phyloP scores from a whole-genome alignment of 2,329 filamentous ascomycete genomes.

The Xylariaceae sp. region DNA sequence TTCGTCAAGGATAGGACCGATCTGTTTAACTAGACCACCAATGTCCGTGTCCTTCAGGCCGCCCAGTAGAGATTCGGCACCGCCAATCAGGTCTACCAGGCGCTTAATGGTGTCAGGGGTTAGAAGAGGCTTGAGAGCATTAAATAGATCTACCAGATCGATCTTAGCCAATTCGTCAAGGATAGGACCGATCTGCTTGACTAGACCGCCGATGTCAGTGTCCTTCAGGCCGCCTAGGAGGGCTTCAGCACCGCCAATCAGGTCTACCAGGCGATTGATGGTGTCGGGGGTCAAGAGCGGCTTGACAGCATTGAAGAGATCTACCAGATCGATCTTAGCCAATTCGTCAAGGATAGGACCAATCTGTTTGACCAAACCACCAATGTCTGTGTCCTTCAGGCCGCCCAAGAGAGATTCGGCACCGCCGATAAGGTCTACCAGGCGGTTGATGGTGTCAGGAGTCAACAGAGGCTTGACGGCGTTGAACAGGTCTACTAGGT shows the following conservation, averaged over 20 bases:
- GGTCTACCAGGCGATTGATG: slow-evolving; percentile 30
- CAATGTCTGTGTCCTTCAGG: no score
- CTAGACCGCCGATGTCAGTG: slow-evolving; percentile 36
- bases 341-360: no score
- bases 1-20: slow-evolving; percentile 33
- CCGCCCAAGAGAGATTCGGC: no score
- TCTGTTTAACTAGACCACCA: slow-evolving; percentile 33
- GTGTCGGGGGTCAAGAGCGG: slow-evolving; percentile 26
- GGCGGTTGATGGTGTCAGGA: no score
- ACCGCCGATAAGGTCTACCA: no score
- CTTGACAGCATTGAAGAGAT: no score
- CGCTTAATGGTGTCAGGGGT: slow-evolving; percentile 29
- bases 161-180: slow-evolving; percentile 32
- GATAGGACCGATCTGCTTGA: slow-evolving; percentile 34
- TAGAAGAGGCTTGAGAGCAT: slow-evolving; percentile 26
- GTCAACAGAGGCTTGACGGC: slow-evolving; percentile 19
- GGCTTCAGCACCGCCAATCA: slow-evolving; percentile 32
- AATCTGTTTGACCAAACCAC: no score
- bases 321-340: no score
- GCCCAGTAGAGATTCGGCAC: slow-evolving; percentile 29
- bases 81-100: slow-evolving; percentile 31
- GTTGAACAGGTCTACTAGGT: no score
- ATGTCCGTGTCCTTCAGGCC: slow-evolving; percentile 36
- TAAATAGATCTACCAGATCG: slow-evolving; percentile 32
- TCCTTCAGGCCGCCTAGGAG: slow-evolving; percentile 31